Conservation (phyloP, 495 filamentous ascomycete species). For the Penicillium argentinense region DNA sequence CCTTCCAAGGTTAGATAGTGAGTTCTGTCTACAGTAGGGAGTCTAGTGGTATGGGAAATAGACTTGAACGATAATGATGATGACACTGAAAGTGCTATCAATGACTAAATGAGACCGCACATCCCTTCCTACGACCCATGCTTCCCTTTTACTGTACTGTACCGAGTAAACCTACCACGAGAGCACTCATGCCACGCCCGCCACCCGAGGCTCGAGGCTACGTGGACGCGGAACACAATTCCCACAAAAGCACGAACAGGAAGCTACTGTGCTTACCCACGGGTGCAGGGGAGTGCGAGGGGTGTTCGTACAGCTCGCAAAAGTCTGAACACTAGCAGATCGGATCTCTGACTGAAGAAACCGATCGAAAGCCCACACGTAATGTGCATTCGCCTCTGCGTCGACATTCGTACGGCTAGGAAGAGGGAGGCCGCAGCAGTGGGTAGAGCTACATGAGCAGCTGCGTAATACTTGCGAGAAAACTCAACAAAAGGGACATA, state of each 20-base stretch:
- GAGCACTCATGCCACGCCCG: constrained; percentile 6
- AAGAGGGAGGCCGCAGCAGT: background rate
- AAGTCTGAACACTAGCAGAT: constrained; percentile 3
- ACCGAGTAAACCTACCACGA: constrained; percentile 10
- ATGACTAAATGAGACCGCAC: background rate
- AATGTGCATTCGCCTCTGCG: constrained; percentile 2
- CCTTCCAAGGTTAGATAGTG: background rate
- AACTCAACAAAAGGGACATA: too few species aligned
- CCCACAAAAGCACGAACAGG: constrained; percentile 8
- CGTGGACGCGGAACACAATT: background rate
- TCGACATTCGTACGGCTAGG: too few species aligned
- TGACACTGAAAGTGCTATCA: background rate
- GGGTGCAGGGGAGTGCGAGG: too few species aligned
- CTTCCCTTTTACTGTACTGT: too few species aligned
- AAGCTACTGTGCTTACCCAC: constrained; percentile 4
- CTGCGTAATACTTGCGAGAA: too few species aligned
- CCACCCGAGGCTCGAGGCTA: background rate
- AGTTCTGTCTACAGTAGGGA: background rate
- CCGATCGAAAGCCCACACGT: constrained; percentile 7
- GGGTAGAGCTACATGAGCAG: constrained; percentile 3
- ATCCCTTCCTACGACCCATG: background rate
- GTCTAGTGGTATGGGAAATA: background rate
- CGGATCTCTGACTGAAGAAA: constrained; percentile 13
- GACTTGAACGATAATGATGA: background rate
- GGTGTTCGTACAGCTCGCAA: too few species aligned